Evolutionary conservation across 768 basidiomycete species (phyloP), one percentile per base, ranked within the genome.

Genomic region (Trichaptum fuscoviolaceum): DNA sequence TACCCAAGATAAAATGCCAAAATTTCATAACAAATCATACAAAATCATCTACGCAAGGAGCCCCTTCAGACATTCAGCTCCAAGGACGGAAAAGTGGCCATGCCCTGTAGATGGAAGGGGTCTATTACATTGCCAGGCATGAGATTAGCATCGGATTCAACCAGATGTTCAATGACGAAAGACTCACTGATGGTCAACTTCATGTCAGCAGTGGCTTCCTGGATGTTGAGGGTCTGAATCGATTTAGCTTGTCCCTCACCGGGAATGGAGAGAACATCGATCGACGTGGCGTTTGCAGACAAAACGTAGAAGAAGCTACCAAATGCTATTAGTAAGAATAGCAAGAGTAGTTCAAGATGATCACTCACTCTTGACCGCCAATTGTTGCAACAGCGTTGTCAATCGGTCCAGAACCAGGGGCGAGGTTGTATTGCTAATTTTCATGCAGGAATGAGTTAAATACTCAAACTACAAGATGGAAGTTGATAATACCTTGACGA

Each of bases 301-400:
- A 82, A 68, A 36, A 81, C 72, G 70, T 80, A 80, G 65, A 81
- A 71, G 74, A 80, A 81, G 71, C 81, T 82, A 35, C 24, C 18
- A 58, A 68, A 8, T 66, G 63, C 58, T 52, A 12, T 52, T 2
- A 52, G 42, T 63, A 26, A 24, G 9, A 0, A 7, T n/a, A 17
- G 2, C 24, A n/a, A 34, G 0, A 58, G 7, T 20, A 26, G 9
- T 25, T 7, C 17, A 6, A 25, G 15, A 20, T 25, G 1, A 27
- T 15, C 2, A 70, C 74, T 61, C 63, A 76, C 75, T 77, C 76
- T 36, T 73, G 71, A 66, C 70, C 72, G 64, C 70, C 70, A 30
- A 77, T 63, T 4, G 71, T 73, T 5, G 75, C 76, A 52, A 76
- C 67, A 35, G 72, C 74, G 68, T 70, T 70, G 64, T 77, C 76